These are phyloP conservation scores for Aureobasidium namibiae DNA, from an alignment of 2,329 filamentous ascomycete species.

Conservation along the genomic window DNA sequence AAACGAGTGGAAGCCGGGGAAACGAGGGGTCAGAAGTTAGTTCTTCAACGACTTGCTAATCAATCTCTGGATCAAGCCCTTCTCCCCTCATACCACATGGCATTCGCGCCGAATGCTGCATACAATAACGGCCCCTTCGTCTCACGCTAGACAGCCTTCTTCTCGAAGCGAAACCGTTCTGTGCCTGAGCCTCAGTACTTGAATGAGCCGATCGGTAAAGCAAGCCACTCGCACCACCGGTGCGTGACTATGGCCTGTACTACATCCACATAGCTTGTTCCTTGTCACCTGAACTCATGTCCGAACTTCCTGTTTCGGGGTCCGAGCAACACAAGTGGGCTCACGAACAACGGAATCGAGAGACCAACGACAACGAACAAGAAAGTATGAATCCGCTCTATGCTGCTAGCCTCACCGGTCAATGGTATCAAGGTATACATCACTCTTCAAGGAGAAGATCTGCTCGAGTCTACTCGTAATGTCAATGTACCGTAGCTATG, in stretches of 20 bases:
- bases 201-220: not conserved
- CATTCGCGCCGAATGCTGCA: constrained; percentile 6
- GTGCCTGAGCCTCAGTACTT: not conserved
- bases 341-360: not conserved
- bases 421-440: not conserved
- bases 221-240: not conserved
- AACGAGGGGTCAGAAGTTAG: not conserved
- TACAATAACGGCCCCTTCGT: not conserved
- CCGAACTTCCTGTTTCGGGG: not conserved
- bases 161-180: not conserved
- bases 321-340: not conserved
- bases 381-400: not conserved
- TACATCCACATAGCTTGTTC: not conserved
- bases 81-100: not conserved
- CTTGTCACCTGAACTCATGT: not conserved
- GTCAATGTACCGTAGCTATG: not conserved
- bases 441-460: not conserved
- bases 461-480: not conserved
- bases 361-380: not conserved
- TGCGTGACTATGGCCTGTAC: not conserved
- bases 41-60: not conserved
- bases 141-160: not conserved
- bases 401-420: not conserved
- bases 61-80: not conserved
- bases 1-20: not conserved